Percentiles rank a stretch among this genome's conserved stretches.
phyloP scores from a whole-genome alignment of 495 filamentous ascomycete genomes.

The Halenospora varia region DNA sequence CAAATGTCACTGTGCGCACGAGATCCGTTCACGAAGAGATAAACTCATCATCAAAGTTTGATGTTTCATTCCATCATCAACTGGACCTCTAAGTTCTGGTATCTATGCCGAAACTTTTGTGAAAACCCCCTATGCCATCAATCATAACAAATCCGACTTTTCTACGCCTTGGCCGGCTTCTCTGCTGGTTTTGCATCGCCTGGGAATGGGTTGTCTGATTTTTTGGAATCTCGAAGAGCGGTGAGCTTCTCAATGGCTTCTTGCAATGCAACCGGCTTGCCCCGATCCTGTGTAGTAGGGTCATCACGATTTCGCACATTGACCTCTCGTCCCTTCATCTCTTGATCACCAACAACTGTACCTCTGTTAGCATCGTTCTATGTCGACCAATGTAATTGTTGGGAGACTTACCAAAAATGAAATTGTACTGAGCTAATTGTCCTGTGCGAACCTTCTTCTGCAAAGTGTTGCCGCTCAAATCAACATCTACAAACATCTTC shows the following conservation, averaged over 20 bases:
- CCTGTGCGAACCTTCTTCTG: slow-evolving; percentile 93
- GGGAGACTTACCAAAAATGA: slow-evolving; percentile 74
- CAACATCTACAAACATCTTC: slow-evolving; percentile 78
- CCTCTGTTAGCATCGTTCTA: no score
- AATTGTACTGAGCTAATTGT: slow-evolving; percentile 87
- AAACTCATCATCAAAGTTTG: no score
- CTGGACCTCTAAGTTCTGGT: not conserved
- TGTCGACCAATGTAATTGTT: no score
- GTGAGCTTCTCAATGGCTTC: slow-evolving; percentile 73
- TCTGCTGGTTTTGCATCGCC: slow-evolving; percentile 22
- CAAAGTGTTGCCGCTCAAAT: slow-evolving; percentile 86
- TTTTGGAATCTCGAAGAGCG: slow-evolving; percentile 61
- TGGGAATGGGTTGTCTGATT: slow-evolving; percentile 48
- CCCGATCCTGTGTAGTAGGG: slow-evolving; percentile 68
- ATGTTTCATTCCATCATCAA: no score
- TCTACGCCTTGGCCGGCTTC: slow-evolving; percentile 9
- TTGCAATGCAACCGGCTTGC: slow-evolving; percentile 64
- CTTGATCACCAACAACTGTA: slow-evolving; percentile 77
- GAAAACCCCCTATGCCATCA: not conserved
- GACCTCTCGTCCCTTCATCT: slow-evolving; percentile 70
- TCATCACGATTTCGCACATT: slow-evolving; percentile 93
- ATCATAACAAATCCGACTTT: not conserved
- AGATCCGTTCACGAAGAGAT: no score
- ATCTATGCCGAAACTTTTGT: not conserved
- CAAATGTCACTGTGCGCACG: no score